phyloP scores from a whole-genome alignment of 345 rosid species.

The Salix purpurea region DNA sequence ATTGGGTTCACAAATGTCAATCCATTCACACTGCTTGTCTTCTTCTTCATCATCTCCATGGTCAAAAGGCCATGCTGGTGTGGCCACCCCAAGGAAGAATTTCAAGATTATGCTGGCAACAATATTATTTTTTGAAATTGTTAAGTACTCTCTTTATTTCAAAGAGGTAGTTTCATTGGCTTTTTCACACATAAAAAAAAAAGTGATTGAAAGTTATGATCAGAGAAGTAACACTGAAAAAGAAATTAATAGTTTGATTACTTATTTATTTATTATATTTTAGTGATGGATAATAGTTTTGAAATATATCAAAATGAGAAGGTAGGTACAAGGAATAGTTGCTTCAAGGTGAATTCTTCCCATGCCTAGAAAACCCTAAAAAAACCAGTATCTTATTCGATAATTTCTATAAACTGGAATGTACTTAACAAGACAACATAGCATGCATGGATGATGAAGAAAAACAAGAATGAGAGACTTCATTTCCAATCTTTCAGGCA shows the following conservation, averaged over 20 bases:
- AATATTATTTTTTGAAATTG: too few relatives aligned
- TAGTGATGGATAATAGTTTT: too few relatives aligned
- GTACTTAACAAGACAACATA: neutral
- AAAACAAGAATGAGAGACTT: neutral
- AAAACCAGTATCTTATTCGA: neutral
- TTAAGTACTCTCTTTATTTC: too few relatives aligned
- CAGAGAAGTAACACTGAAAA: too few relatives aligned
- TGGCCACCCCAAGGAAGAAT: neutral
- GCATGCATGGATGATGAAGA: neutral
- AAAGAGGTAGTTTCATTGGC: too few relatives aligned
- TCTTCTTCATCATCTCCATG: neutral
- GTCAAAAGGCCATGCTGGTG: neutral
- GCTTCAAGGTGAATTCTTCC: neutral
- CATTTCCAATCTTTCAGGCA: neutral
- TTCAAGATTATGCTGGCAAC: neutral
- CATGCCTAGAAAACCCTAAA: neutral
- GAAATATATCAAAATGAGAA: too few relatives aligned
- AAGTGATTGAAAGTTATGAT: too few relatives aligned
- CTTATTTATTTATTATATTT: too few relatives aligned
- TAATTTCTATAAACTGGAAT: neutral
- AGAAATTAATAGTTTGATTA: too few relatives aligned
- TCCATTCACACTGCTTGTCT: neutral
- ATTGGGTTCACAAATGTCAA: neutral
- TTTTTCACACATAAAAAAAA: too few relatives aligned
- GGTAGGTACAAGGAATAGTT: neutral